phyloP scores from a whole-genome alignment of 1,139 yeast genomes.

The Scheffersomyces illinoinensis region DNA sequence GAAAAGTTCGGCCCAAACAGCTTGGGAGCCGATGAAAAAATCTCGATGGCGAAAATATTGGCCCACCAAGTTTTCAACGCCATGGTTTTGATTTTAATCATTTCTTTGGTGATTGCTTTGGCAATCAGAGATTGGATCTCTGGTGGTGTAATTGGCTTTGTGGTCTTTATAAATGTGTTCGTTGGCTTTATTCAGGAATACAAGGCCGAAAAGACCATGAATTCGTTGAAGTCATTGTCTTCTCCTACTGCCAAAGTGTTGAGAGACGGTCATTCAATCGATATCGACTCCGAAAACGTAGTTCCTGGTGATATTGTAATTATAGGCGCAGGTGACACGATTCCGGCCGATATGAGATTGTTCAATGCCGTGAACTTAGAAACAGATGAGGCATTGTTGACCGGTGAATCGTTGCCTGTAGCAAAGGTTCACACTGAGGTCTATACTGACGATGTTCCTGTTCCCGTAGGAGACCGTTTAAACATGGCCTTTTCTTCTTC shows the following conservation, averaged over 20 bases:
- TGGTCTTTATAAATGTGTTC: slow-evolving; percentile 30
- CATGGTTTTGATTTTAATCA: slow-evolving; percentile 37
- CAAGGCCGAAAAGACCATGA: slow-evolving; percentile 43
- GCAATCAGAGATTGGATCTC: slow-evolving; percentile 78
- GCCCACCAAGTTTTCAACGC: slow-evolving; percentile 42
- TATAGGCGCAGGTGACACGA: slow-evolving; percentile 46
- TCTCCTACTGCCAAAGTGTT: slow-evolving; percentile 41
- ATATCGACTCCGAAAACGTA: slow-evolving; percentile 40
- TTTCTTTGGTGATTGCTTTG: slow-evolving; percentile 36
- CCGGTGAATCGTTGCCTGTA: slow-evolving; percentile 54
- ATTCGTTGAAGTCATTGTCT: slow-evolving; percentile 31
- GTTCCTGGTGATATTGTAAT: slow-evolving; percentile 54
- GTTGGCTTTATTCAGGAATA: slow-evolving; percentile 37
- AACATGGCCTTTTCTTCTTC: slow-evolving; percentile 49
- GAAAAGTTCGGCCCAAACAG: slow-evolving; percentile 24
- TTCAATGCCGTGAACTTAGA: slow-evolving; percentile 39
- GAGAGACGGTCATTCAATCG: slow-evolving; percentile 35
- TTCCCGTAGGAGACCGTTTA: slow-evolving; percentile 44
- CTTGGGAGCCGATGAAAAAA: slow-evolving; percentile 29
- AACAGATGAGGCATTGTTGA: slow-evolving; percentile 53
- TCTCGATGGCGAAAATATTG: slow-evolving; percentile 25
- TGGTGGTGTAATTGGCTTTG: slow-evolving; percentile 66
- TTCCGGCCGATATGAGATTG: slow-evolving; percentile 53
- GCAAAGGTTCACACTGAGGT: slow-evolving; percentile 27
- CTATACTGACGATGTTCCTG: slow-evolving; percentile 23